Percentiles rank a stretch among this genome's conserved stretches.
Conservation (phyloP, 192 early-diverging fungal genomes). For the Coemansia sp. region DNA sequence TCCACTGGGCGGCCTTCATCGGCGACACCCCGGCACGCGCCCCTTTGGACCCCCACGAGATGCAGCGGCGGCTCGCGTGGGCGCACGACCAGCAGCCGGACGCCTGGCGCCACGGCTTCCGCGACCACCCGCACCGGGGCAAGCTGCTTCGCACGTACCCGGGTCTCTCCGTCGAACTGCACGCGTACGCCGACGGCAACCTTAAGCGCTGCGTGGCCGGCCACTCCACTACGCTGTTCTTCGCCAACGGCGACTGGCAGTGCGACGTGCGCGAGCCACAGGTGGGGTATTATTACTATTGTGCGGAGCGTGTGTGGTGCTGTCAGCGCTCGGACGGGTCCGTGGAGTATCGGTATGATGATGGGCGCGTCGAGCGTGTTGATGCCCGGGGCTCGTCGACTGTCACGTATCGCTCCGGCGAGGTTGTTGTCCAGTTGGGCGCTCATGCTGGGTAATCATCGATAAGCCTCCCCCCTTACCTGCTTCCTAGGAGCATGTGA, state of each 20-base stretch:
- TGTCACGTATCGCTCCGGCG: conserved; percentile 15
- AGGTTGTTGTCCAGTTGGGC: background rate
- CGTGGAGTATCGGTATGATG: conserved; percentile 14
- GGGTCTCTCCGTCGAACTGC: conserved; percentile 16
- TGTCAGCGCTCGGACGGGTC: conserved; percentile 10
- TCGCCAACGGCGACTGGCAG: conserved; percentile 47
- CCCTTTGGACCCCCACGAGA: background rate
- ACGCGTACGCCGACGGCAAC: conserved; percentile 42
- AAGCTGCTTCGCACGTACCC: conserved; percentile 39
- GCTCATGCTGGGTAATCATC: background rate
- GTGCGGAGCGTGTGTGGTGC: conserved; percentile 42
- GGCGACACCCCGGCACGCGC: background rate
- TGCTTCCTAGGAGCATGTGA: too few species aligned
- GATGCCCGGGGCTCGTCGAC: conserved; percentile 1
- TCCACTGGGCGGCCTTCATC: conserved; percentile 21
- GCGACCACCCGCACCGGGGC: conserved; percentile 17
- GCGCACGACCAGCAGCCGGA: conserved; percentile 23
- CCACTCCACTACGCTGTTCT: conserved; percentile 30
- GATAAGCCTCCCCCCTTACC: too few species aligned
- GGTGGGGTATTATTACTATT: conserved; percentile 32
- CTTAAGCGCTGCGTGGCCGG: conserved; percentile 24
- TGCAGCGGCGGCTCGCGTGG: conserved; percentile 28
- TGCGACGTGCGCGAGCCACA: conserved; percentile 13
- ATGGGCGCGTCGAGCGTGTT: conserved; percentile 20
- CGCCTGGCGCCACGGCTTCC: conserved; percentile 37